Evolutionary conservation across 169 alveolate species (phyloP), one percentile per base, ranked within the genome.

Genomic region (Cryptosporidium ubiquitum): DNA sequence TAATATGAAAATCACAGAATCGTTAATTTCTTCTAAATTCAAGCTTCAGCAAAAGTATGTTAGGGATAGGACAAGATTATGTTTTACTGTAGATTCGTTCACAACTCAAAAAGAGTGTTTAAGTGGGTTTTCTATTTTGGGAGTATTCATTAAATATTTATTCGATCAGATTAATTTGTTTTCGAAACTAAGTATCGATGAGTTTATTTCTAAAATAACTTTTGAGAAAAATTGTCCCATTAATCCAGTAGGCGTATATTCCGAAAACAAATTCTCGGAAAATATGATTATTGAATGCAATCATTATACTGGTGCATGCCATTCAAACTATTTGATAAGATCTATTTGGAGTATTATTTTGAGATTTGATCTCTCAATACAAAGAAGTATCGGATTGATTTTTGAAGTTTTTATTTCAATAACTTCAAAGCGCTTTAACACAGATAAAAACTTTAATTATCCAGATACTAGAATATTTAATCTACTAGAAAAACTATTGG

Each of bases 1-100:
- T 79, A 42, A n/a, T 3, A 79, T 79, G 89, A 66, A 69, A 39
- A 61, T 79, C 39, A 79, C 75, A 35, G 79, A 79, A 16, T 64
- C 89, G 6, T 47, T 79, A 49, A 79, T 64, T 31, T 79, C 89
- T 33, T 37, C 68, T 37, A 79, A 79, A 40, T 58, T 42, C 23
- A 79, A 52, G 39, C 75, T 79, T 9, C 89, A 79, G 51, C 89
- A 79, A 2, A 79, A 79, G 26, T 79, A 79, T 29, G 89, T 79
- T 10, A 58, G 89, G 20, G 89, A 79, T 26, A 58, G 89, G 39
- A 79, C 89, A 16, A 79, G 89, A 64, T 5, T 79, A 26, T 79
- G 89, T 64, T 79, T 79, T 44, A 64, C 89, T 5, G 89, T 79
- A 23, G 75, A 79, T 49, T 79, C 89, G 1, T 79, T 61, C 39